These are phyloP conservation scores for Cunninghamia lanceolata DNA, from an alignment of 75 land plant genomes.

Conservation along the genomic window DNA sequence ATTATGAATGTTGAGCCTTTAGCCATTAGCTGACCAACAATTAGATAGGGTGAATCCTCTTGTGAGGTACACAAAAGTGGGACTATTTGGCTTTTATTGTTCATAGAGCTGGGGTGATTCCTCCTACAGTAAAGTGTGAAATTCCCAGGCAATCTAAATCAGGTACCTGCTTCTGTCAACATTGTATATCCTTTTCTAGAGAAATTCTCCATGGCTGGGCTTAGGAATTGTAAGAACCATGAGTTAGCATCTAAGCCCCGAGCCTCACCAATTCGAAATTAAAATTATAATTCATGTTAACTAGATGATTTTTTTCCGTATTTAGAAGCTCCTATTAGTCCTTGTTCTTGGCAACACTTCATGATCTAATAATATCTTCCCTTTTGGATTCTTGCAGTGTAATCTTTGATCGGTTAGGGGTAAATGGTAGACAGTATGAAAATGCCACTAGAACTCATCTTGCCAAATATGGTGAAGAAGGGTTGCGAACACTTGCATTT, in stretches of 20 bases:
- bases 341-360: background rate
- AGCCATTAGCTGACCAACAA: background rate
- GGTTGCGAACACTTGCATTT: constrained; percentile 71
- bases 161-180: background rate
- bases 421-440: constrained; percentile 50
- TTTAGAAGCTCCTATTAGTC: background rate
- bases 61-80: background rate
- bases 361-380: background rate
- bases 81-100: background rate
- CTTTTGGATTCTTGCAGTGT: constrained; percentile 36
- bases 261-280: background rate
- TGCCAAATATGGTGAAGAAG: constrained; percentile 70
- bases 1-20: background rate
- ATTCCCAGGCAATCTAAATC: background rate
- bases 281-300: background rate
- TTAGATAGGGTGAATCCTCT: background rate
- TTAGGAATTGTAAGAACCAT: background rate
- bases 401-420: constrained; percentile 60
- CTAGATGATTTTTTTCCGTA: background rate
- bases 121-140: background rate
- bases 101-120: background rate
- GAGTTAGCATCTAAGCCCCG: background rate
- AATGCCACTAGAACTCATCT: constrained; percentile 57
- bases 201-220: background rate
- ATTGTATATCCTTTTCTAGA: background rate